Evolutionary conservation across 2,329 filamentous ascomycete species (phyloP).

Genomic region (Cordyceps pruinosa): DNA sequence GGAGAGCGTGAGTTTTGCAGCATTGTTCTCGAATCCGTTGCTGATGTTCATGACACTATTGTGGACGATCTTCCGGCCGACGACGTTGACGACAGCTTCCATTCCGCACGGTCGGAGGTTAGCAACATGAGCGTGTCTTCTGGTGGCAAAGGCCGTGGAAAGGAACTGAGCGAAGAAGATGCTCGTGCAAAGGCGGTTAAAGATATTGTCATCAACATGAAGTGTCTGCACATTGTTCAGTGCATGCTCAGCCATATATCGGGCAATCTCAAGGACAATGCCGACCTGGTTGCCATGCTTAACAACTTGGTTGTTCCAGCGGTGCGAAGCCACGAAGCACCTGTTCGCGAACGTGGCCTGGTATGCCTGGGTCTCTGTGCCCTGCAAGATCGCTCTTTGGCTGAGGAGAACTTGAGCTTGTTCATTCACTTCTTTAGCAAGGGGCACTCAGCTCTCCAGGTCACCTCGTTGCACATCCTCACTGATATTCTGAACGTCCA

Average conservation of each 20-base stretch:
- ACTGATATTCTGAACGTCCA: constrained; percentile 90
- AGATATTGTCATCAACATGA: constrained; percentile 96
- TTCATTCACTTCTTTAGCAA: constrained; percentile 96
- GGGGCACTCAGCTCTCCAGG: constrained; percentile 82
- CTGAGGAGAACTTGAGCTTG: constrained; percentile 82
- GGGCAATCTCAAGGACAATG: constrained; percentile 80
- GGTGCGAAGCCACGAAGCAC: constrained; percentile 85
- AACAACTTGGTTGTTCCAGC: constrained; percentile 96
- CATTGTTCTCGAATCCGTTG: constrained; percentile 84
- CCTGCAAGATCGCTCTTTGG: constrained; percentile 82
- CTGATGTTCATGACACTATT: constrained; percentile 94
- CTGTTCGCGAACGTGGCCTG: constrained; percentile 83
- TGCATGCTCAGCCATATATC: constrained; percentile 94
- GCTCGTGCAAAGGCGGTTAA: constrained; percentile 69
- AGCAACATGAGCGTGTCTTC: constrained; percentile 57
- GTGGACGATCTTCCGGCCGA: constrained; percentile 58
- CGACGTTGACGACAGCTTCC: constrained; percentile 68
- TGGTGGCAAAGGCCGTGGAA: constrained; percentile 32
- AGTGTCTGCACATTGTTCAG: constrained; percentile 93
- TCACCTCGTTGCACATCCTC: constrained; percentile 83
- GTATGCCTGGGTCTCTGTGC: constrained; percentile 87
- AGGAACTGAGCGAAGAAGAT: constrained; percentile 54
- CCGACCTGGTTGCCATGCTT: constrained; percentile 90
- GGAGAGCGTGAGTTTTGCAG: constrained; percentile 79
- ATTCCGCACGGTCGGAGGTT: constrained; percentile 83